Evolutionary conservation across 192 early-diverging fungal genomes (phyloP), one percentile per base, ranked within the genome.

Genomic region (Jimgerdemannia flammicorona): DNA sequence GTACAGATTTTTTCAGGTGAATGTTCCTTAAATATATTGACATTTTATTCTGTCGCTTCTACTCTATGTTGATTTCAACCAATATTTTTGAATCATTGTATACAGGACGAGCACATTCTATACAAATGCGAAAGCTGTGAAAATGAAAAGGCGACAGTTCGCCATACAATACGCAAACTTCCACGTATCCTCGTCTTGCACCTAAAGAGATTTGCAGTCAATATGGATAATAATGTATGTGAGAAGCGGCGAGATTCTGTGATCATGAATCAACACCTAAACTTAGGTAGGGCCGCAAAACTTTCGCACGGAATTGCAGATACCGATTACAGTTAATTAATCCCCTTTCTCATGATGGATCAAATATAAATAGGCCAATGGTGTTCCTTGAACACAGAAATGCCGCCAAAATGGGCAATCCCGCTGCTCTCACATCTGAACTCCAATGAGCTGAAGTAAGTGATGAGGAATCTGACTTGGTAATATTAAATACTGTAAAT

Each of bases 41-140:
- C 14, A 59, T 59, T 59, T 59, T 14, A 10, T 59, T 59, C 6
- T 17, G 10, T 66, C 3, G 1, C 3, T 59, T 59, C 14, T 59
- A 14, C 9, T 18, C 3, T 43, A n/a, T 4, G 3, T 17, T 59
- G 14, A 59, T 59, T 10, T 59, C 14, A 59, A 10, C 2, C 49
- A 10, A 59, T 10, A 10, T 14, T 59, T 10, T 59, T 40, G 40
- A 64, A 19, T n/a, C 17, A 0, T 18, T 43, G 59, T 9, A 73
- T 19, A 18, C 3, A 73, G 72, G 72, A 73, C 42, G 72, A 73
- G 63, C 40, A 73, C 14, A 64, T 73, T 2, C 43, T 43, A n/a
- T 73, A 73, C 64, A 73, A 73, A 44, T 73, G 72, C 40, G 72
- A 73, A 64, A 54, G 65, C 19, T 73, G 72, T 40, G 64, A 73